Evolutionary conservation across 2,329 filamentous ascomycete genomes (phyloP).

Genomic region (Allantophomopsis lycopodina): DNA sequence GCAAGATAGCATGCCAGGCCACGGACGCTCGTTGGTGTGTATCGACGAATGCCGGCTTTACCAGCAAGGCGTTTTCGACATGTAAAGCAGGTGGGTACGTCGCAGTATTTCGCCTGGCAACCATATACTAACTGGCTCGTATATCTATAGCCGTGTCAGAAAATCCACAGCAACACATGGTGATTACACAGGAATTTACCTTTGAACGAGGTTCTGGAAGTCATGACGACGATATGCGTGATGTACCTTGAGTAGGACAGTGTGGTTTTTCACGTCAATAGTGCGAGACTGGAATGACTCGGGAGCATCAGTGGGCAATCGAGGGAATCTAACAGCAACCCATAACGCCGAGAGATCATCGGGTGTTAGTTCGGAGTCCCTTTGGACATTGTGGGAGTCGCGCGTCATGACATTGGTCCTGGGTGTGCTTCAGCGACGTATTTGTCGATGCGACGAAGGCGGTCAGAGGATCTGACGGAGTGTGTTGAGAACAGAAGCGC

Average conservation of each 20-base stretch:
- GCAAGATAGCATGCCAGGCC: constrained; percentile 71
- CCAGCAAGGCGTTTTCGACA: constrained; percentile 55
- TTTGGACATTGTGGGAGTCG: constrained; percentile 20
- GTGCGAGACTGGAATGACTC: constrained; percentile 38
- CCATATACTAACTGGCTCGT: constrained; percentile 72
- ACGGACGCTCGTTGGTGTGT: constrained; percentile 69
- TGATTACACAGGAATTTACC: constrained; percentile 27
- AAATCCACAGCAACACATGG: constrained; percentile 3
- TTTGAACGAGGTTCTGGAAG: constrained; percentile 54
- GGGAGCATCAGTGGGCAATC: constrained; percentile 46
- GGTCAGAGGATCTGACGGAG: too few relatives aligned
- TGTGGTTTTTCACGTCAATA: constrained; percentile 46
- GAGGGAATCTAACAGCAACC: constrained; percentile 45
- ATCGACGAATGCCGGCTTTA: constrained; percentile 59
- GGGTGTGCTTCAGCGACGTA: too few relatives aligned
- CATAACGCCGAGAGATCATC: constrained; percentile 40
- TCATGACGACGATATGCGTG: constrained; percentile 45
- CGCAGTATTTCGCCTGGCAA: constrained; percentile 56
- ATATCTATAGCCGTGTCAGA: constrained; percentile 38
- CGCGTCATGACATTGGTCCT: constrained; percentile 32
- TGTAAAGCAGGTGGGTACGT: constrained; percentile 68
- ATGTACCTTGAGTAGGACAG: constrained; percentile 45
- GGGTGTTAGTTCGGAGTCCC: constrained; percentile 10
- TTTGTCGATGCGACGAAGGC: too few relatives aligned
- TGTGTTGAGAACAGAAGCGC: too few relatives aligned